Percentiles rank a stretch among this genome's conserved stretches.
Conservation (phyloP, 164 flowering plant genomes). For the Aristolochia contorta region DNA sequence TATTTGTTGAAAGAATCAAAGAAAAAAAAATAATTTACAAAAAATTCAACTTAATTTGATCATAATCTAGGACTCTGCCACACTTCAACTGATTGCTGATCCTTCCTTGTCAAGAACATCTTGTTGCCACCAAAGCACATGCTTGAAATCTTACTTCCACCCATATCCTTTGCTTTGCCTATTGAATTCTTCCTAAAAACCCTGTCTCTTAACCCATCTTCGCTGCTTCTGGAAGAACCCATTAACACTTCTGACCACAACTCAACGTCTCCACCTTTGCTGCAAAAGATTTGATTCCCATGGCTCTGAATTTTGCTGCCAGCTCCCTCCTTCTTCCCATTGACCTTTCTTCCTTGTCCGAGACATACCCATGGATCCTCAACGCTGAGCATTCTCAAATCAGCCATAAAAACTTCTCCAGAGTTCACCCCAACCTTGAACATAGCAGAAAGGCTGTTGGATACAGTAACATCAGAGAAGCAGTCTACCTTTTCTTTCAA, state of each 20-base stretch:
- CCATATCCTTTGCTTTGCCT: slow-evolving; percentile 60
- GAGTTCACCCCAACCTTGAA: slow-evolving; percentile 85
- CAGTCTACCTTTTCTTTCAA: slow-evolving; percentile 66
- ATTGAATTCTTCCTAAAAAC: slow-evolving; percentile 65
- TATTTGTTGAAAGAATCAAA: not conserved
- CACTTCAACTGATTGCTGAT: slow-evolving; percentile 71
- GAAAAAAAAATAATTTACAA: not conserved
- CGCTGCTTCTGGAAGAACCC: slow-evolving; percentile 15
- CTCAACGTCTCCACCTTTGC: slow-evolving; percentile 65
- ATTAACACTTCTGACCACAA: slow-evolving; percentile 81
- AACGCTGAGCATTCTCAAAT: slow-evolving; percentile 55
- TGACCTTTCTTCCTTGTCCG: slow-evolving; percentile 45
- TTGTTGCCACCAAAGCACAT: slow-evolving; percentile 85
- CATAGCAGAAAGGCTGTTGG: slow-evolving; percentile 37
- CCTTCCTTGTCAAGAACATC: slow-evolving; percentile 79
- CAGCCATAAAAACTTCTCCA: slow-evolving; percentile 59
- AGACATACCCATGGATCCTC: slow-evolving; percentile 56
- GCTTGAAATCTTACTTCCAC: slow-evolving; percentile 40
- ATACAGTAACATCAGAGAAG: slow-evolving; percentile 70
- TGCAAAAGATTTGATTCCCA: slow-evolving; percentile 73
- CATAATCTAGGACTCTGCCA: slow-evolving; percentile 59
- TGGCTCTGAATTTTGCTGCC: slow-evolving; percentile 65
- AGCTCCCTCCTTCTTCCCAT: slow-evolving; percentile 70
- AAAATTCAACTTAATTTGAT: not conserved
- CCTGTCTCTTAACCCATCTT: slow-evolving; percentile 35